Percentiles rank a stretch among this genome's conserved stretches.
Evolutionary conservation across 1,139 yeast genomes (phyloP).

Genomic region (Saccharomyces hybrid): DNA sequence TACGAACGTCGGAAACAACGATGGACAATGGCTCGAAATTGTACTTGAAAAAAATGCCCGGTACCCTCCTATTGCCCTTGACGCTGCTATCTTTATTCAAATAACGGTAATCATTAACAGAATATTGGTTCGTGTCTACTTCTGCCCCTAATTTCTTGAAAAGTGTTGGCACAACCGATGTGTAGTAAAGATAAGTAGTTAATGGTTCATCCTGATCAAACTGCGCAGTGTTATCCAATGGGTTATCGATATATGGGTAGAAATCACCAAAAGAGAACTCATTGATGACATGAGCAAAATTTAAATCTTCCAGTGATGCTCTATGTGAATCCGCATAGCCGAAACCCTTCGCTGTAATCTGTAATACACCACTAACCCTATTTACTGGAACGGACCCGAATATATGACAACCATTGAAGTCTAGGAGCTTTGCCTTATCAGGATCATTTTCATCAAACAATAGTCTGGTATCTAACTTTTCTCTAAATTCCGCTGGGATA

Average conservation of each 20-base stretch:
- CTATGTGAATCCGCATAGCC: conserved; percentile 45
- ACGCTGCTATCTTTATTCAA: conserved; percentile 20
- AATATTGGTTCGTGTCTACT: conserved; percentile 80
- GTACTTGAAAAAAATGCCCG: conserved; percentile 79
- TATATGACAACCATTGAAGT: conserved; percentile 63
- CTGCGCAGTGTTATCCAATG: conserved; percentile 70
- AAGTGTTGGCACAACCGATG: conserved; percentile 79
- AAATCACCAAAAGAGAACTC: conserved; percentile 90
- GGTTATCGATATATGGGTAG: conserved; percentile 79
- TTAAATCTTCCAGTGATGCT: conserved; percentile 45
- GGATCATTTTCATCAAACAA: conserved; percentile 24
- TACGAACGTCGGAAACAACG: conserved; percentile 58
- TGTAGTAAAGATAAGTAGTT: conserved; percentile 52
- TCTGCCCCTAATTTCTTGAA: conserved; percentile 64
- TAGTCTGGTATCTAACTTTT: conserved; percentile 22
- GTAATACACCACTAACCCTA: conserved; percentile 78
- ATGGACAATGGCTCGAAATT: conserved; percentile 84
- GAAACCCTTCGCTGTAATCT: conserved; percentile 68
- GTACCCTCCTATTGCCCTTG: conserved; percentile 35
- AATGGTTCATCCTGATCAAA: conserved; percentile 39
- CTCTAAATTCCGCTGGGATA: conserved; percentile 54
- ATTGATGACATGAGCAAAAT: conserved; percentile 76
- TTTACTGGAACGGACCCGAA: conserved; percentile 84
- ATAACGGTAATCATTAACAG: conserved; percentile 52
- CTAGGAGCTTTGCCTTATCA: conserved; percentile 10